phyloP scores from a whole-genome alignment of 2,329 filamentous ascomycete genomes.

The Paraphaeosphaeria minitans region DNA sequence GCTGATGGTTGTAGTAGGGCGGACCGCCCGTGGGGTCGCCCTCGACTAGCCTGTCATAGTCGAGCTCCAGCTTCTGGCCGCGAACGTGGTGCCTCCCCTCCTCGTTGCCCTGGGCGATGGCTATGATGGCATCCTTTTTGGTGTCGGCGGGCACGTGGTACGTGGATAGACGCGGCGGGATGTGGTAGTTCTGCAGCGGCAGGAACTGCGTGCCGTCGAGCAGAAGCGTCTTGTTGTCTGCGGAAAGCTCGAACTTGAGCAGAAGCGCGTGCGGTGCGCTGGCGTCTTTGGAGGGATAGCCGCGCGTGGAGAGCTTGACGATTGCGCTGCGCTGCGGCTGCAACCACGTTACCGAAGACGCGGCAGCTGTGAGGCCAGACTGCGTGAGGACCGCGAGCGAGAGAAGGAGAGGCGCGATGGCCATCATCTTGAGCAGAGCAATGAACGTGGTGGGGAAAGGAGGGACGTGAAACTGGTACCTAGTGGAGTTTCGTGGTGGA shows the following conservation, averaged over 20 bases:
- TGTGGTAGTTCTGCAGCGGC: slow-evolving; percentile 19
- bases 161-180: slow-evolving; percentile 22
- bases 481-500: neutral
- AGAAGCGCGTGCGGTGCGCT: slow-evolving; percentile 15
- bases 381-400: slow-evolving; percentile 11
- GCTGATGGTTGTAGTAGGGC: slow-evolving; percentile 16
- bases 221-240: slow-evolving; percentile 23
- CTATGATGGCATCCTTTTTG: slow-evolving; percentile 6
- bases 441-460: neutral
- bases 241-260: slow-evolving; percentile 23
- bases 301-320: slow-evolving; percentile 24
- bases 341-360: slow-evolving; percentile 22
- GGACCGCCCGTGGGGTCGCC: slow-evolving; percentile 16
- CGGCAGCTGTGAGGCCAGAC: neutral
- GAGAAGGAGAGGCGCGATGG: slow-evolving; percentile 15
- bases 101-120: slow-evolving; percentile 9
- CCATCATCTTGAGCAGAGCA: slow-evolving; percentile 12
- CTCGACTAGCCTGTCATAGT: slow-evolving; percentile 26
- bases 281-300: slow-evolving; percentile 17
- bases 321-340: slow-evolving; percentile 16
- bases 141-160: slow-evolving; percentile 24
- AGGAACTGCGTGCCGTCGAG: slow-evolving; percentile 22
- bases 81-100: slow-evolving; percentile 8
- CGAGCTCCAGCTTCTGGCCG: slow-evolving; percentile 20
- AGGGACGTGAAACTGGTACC: too few species aligned